phyloP scores from a whole-genome alignment of 805 yeast species.

The Metschnikowia hibisci region DNA sequence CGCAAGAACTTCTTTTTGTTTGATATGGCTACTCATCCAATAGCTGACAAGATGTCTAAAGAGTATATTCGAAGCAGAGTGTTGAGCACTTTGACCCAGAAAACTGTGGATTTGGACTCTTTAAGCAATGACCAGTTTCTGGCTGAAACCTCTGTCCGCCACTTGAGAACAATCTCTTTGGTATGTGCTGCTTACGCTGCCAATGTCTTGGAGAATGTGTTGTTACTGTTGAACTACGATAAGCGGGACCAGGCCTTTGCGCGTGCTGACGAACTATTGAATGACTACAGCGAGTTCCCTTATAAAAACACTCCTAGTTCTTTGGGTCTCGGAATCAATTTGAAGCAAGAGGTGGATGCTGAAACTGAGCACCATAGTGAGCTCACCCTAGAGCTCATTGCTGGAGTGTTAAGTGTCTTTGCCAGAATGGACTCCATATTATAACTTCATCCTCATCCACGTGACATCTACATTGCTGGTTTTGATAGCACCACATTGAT shows the following conservation, averaged over 20 bases:
- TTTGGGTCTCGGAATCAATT: slow-evolving; percentile 67
- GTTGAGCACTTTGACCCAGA: slow-evolving; percentile 61
- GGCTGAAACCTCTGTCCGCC: slow-evolving; percentile 58
- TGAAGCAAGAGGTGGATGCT: slow-evolving; percentile 50
- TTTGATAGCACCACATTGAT: too few species aligned
- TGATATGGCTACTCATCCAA: slow-evolving; percentile 98
- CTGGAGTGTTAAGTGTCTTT: slow-evolving; percentile 88
- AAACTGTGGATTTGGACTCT: slow-evolving; percentile 53
- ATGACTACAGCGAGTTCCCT: slow-evolving; percentile 82
- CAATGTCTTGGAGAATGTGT: slow-evolving; percentile 88
- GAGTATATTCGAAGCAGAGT: slow-evolving; percentile 75
- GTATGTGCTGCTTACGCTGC: slow-evolving; percentile 93
- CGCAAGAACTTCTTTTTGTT: slow-evolving; percentile 89
- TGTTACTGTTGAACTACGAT: slow-evolving; percentile 72
- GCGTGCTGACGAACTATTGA: slow-evolving; percentile 87
- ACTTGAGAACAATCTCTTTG: slow-evolving; percentile 74
- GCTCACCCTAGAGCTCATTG: slow-evolving; percentile 79
- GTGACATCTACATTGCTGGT: too few species aligned
- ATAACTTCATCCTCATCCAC: slow-evolving; percentile 26
- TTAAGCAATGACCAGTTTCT: slow-evolving; percentile 59
- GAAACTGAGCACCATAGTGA: slow-evolving; percentile 57
- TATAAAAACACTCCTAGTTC: slow-evolving; percentile 55
- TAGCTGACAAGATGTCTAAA: slow-evolving; percentile 81
- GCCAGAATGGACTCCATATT: slow-evolving; percentile 88
- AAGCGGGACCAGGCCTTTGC: slow-evolving; percentile 88